A percentile compares a stretch with the other conserved stretches of the same genome.
Evolutionary conservation across 2,329 filamentous ascomycete genomes (phyloP).

Genomic region (Septoria linicola): DNA sequence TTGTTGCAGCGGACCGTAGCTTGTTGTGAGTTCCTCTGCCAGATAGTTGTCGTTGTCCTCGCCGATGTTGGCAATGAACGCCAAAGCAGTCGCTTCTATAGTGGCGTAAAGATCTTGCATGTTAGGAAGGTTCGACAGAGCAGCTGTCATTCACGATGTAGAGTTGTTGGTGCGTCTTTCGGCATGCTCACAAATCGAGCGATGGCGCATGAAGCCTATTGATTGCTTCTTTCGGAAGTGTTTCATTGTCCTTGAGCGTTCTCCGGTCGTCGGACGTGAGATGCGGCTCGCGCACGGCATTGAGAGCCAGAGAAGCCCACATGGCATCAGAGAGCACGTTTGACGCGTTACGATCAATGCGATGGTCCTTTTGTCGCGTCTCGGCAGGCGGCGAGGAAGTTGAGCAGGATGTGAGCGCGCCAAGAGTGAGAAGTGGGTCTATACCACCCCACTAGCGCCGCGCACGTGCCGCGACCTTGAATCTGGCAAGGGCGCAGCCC

Average conservation of each 20-base stretch:
- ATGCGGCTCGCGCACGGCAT: too few relatives aligned
- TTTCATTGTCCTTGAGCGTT: not conserved
- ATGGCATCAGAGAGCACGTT: not conserved
- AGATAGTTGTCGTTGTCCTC: slow-evolving; percentile 1
- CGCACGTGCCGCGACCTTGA: too few relatives aligned
- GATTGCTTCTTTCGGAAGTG: not conserved
- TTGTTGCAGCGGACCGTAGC: slow-evolving; percentile 7
- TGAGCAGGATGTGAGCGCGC: not conserved
- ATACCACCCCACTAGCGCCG: not conserved
- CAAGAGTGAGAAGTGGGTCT: not conserved
- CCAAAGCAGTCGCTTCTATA: slow-evolving; percentile 9
- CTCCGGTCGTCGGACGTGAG: too few relatives aligned
- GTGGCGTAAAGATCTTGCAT: slow-evolving; percentile 11
- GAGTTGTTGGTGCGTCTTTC: not conserved
- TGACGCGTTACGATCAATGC: not conserved
- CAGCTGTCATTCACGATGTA: not conserved
- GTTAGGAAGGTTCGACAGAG: not conserved
- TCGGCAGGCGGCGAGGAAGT: too few relatives aligned
- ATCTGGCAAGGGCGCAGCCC: too few relatives aligned
- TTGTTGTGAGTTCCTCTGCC: not conserved
- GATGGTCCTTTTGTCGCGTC: too few relatives aligned
- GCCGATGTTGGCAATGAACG: slow-evolving; percentile 5
- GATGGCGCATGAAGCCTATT: not conserved
- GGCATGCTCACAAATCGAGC: not conserved
- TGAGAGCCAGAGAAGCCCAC: too few relatives aligned